Evolutionary conservation across 805 yeast genomes (phyloP).

Genomic region (Candida glaebosa): DNA sequence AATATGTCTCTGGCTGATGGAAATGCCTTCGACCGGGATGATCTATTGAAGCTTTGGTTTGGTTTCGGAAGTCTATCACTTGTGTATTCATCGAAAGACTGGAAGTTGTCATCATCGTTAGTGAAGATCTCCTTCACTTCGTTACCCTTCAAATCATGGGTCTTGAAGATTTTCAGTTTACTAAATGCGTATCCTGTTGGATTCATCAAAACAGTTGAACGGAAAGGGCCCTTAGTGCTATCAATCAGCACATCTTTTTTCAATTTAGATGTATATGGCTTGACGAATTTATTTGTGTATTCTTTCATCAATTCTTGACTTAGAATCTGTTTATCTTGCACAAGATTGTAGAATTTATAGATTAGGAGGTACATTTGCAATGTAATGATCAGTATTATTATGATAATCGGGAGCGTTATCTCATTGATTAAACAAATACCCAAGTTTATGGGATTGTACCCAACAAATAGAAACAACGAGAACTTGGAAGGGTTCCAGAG

Average conservation of each 20-base stretch:
- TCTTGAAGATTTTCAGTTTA: constrained; percentile 43
- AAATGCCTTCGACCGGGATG: too few relatives aligned
- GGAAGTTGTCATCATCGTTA: constrained; percentile 1
- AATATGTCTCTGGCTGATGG: neutral
- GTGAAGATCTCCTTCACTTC: constrained; percentile 18
- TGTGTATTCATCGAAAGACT: constrained; percentile 3
- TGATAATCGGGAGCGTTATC: constrained; percentile 28
- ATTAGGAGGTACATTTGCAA: constrained; percentile 36
- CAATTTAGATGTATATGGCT: constrained; percentile 49
- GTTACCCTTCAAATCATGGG: constrained; percentile 46
- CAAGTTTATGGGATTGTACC: constrained; percentile 59
- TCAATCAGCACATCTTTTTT: constrained; percentile 61
- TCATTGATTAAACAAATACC: constrained; percentile 26
- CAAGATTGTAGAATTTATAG: constrained; percentile 43
- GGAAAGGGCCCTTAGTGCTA: constrained; percentile 43
- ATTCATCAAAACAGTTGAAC: constrained; percentile 17
- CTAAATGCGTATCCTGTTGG: constrained; percentile 25
- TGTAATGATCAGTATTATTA: constrained; percentile 22
- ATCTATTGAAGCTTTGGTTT: neutral
- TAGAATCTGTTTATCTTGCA: constrained; percentile 58
- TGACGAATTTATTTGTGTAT: constrained; percentile 58
- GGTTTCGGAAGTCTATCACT: constrained; percentile 2
- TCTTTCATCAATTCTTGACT: constrained; percentile 61
- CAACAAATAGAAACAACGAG: constrained; percentile 45
- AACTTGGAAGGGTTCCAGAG: constrained; percentile 70